Conservation (phyloP, 2,329 filamentous ascomycete genomes). For the Lasiodiplodia theobromae region DNA sequence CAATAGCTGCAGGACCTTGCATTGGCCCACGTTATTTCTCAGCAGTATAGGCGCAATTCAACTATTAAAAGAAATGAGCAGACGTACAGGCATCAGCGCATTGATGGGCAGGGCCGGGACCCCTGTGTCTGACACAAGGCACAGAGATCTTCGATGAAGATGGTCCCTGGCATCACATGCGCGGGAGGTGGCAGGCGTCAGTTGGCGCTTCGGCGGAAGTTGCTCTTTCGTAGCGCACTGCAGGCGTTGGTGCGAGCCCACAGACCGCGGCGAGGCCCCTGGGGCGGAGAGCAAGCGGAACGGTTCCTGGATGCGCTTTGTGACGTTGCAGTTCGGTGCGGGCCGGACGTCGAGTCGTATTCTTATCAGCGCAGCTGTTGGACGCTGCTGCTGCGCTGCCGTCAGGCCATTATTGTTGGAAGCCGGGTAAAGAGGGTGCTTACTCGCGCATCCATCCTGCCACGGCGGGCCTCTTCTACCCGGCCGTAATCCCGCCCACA, state of each 20-base stretch:
- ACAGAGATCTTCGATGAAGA: constrained; percentile 19
- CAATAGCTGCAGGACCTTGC: neutral
- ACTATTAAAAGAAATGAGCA: neutral
- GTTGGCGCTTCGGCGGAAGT: constrained; percentile 3
- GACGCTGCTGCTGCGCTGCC: neutral
- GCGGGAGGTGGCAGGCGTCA: neutral
- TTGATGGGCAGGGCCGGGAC: no score
- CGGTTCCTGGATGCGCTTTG: constrained; percentile 14
- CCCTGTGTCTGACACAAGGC: neutral
- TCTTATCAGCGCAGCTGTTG: constrained; percentile 10
- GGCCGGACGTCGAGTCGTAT: constrained; percentile 19
- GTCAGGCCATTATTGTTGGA: neutral
- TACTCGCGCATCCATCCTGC: constrained; percentile 14
- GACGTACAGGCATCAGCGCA: neutral
- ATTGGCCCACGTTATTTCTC: neutral
- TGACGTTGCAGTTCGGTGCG: constrained; percentile 25
- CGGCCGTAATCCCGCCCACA: constrained; percentile 18
- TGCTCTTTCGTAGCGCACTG: neutral
- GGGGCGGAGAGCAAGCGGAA: neutral
- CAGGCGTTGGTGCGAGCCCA: neutral
- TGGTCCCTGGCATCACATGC: neutral
- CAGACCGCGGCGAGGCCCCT: constrained; percentile 12
- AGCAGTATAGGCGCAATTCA: neutral
- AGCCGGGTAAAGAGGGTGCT: constrained; percentile 9
- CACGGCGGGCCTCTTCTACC: constrained; percentile 10